Evolutionary conservation across 1,284 basidiomycete genomes (phyloP).

Genomic region (Austropuccinia psidii): DNA sequence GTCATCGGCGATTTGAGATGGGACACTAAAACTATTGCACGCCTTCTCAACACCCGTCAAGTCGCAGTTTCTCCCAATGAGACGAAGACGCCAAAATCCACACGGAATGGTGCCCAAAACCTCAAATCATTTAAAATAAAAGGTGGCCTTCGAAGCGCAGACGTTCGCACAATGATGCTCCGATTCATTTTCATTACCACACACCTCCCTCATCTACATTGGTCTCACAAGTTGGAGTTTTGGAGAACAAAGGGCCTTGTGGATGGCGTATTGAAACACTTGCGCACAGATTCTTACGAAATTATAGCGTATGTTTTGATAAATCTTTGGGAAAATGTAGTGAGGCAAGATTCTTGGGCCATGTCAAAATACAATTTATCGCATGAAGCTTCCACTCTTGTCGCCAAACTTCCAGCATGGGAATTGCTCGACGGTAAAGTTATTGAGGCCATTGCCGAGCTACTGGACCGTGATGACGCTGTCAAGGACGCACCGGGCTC

Average conservation of each 20-base stretch:
- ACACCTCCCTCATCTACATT: slow-evolving; percentile 10
- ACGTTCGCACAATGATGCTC: slow-evolving; percentile 28
- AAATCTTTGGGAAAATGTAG: slow-evolving; percentile 25
- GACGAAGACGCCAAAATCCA: background rate
- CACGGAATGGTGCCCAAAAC: slow-evolving; percentile 4
- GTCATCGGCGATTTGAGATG: slow-evolving; percentile 32
- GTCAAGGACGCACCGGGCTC: slow-evolving; percentile 1
- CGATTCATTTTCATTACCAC: slow-evolving; percentile 26
- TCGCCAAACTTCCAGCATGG: slow-evolving; percentile 6
- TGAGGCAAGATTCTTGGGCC: background rate
- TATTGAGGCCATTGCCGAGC: background rate
- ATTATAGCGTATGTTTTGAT: slow-evolving; percentile 31
- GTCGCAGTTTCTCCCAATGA: background rate
- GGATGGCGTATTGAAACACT: slow-evolving; percentile 28
- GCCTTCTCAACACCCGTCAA: slow-evolving; percentile 26
- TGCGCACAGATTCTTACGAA: slow-evolving; percentile 22
- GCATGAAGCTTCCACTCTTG: background rate
- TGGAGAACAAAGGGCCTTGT: slow-evolving; percentile 33
- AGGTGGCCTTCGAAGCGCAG: slow-evolving; percentile 18
- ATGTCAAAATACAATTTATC: background rate
- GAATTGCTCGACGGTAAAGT: slow-evolving; percentile 20
- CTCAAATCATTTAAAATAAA: slow-evolving; percentile 27
- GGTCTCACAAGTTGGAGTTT: slow-evolving; percentile 27
- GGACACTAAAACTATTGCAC: slow-evolving; percentile 34
- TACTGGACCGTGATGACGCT: slow-evolving; percentile 11